Base-by-base conservation (phyloP, 257 asterid genomes). In the Euphrasia confusa region DNA sequence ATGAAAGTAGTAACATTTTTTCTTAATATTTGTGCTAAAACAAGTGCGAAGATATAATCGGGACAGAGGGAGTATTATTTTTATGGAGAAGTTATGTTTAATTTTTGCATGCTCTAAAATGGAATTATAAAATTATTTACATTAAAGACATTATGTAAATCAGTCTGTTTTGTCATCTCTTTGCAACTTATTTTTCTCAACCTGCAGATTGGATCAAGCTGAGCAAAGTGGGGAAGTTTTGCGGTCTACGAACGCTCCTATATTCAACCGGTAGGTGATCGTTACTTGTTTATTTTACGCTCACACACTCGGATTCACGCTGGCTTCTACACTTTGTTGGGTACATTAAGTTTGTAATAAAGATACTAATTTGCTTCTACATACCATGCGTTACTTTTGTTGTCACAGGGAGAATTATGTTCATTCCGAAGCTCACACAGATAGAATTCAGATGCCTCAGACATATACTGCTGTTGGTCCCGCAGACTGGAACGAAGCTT, bases 171-270 rank as follows among this genome's bases (percentile, higher is more conserved):
- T 67, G 15, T 54, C 47, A 58, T 61, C 66, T 32, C 54, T 74
- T 62, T 37, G 55, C 35, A 9, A 61, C 58, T 18, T 40, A 11
- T 58, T 65, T 42, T 69, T 33, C 62, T 12, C 73, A 66, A 14
- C n/a, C 65, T 79, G 69, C 74, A 93, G 99, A 74, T 71, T 76
- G 81, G 97, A 93, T 65, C 73, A 78, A 47, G 96, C 99, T 33
- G 96, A 87, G 89, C 99, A 83, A 75, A 93, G 97, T 70, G 96
- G 94, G 71, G 99, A 87, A 77, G 80, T 85, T 61, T 69, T 84
- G 1, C 80, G 95, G 71, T 76, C 96, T 37, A 60, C 79, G 60
- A 50, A 80, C 60, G 84, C 76, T 10, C 88, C 95, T 63, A 70
- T 81, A 30, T 68, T 84, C 58, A 87, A 77, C 68, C 79, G 97